Evolutionary conservation across 345 rosid species (phyloP).

Genomic region (Eucalyptus decipiens): DNA sequence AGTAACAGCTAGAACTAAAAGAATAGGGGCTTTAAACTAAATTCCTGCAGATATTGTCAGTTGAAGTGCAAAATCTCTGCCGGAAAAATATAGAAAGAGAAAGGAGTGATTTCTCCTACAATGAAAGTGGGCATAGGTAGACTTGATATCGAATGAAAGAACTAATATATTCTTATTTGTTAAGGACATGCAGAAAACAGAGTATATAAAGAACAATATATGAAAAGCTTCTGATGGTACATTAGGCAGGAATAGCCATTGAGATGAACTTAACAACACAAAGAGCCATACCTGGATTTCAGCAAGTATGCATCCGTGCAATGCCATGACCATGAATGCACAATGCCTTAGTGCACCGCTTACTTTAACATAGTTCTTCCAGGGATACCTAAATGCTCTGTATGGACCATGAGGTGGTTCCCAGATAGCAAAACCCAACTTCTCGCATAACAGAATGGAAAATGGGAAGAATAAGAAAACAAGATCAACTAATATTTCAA

Average conservation of each 20-base stretch:
- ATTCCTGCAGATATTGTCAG: background rate
- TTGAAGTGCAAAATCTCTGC: background rate
- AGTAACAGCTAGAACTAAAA: background rate
- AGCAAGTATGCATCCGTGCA: slow-evolving; percentile 92
- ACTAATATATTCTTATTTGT: background rate
- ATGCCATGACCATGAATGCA: slow-evolving; percentile 89
- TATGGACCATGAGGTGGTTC: slow-evolving; percentile 99
- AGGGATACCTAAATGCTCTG: slow-evolving; percentile 63
- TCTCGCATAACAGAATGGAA: background rate
- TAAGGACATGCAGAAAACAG: background rate
- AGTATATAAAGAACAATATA: background rate
- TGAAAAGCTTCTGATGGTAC: background rate
- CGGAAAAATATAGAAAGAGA: background rate
- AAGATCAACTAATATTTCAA: background rate
- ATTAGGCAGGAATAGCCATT: background rate
- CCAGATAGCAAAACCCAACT: slow-evolving; percentile 92
- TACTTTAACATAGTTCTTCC: slow-evolving; percentile 82
- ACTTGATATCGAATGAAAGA: background rate
- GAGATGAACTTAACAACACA: background rate
- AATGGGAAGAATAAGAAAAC: background rate
- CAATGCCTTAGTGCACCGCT: slow-evolving; percentile 94
- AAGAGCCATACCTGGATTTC: slow-evolving; percentile 66
- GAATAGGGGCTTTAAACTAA: background rate
- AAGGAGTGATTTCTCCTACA: background rate
- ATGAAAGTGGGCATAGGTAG: background rate